Base-by-base conservation (phyloP, 83 land plant species). In the Picea mariana region DNA sequence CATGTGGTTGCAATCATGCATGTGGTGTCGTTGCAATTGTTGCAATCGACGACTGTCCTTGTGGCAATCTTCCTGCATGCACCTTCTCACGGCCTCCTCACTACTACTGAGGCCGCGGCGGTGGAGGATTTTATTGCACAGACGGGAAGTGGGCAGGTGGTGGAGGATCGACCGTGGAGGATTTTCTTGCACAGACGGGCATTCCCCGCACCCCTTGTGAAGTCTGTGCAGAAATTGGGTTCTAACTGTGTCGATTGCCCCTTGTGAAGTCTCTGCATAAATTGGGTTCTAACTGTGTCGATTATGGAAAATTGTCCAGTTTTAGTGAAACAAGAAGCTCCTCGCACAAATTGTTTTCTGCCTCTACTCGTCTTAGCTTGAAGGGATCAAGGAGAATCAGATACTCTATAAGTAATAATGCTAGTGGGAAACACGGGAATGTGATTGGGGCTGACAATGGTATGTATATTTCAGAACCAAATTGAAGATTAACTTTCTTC, bases 301-400 rank as follows among this genome's bases (percentile, higher is more conserved):
- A 4, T 47, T 20, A 47, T 20, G 40, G 12, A 5, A 73, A 73
- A 8, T 12, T 73, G 75, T 16, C 47, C 12, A 17, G 20, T 47
- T 21, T n/a, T 9, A 42, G 11, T 73, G 26, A 44, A 73, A 42
- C 77, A 40, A 73, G 26, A 73, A 73, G 23, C 26, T 47, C 58
- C 23, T 9, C 23, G 12, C 21, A 42, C 4, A 73, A 47, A n/a
- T 8, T 52, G 9, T 3, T 73, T 17, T 21, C 59, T 73, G 24
- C 59, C 5, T 73, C 59, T 42, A 20, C 77, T 52, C 21, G 16
- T 44, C 26, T 73, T 73, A 73, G 24, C 1, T 73, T 52, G 24
- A 73, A 73, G 59, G 49, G 77, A 47, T 21, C 49, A 52, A 23
- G 15, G 27, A 73, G 42, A 71, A 71, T 73, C 77, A 47, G 77